These are phyloP conservation scores for Selaginella tamariscina DNA, from an alignment of 75 land plant genomes.

Conservation along the genomic window DNA sequence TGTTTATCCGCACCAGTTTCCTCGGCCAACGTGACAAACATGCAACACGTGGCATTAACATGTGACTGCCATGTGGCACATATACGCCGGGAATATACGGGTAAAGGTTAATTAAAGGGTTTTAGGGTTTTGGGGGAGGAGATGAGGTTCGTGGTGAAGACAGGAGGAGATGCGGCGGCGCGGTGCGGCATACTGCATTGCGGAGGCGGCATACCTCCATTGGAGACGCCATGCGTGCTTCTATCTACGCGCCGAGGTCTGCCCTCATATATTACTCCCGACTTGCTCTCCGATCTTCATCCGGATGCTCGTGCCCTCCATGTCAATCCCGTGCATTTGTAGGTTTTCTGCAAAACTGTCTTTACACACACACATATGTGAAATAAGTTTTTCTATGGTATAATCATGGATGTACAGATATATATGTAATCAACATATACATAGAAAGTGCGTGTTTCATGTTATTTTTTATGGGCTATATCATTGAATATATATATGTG, in stretches of 20 bases:
- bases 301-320: conserved; percentile 47
- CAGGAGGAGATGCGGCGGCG: conserved; percentile 37
- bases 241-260: conserved; percentile 61
- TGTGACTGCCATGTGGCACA: not conserved
- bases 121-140: not conserved
- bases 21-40: too few relatives aligned
- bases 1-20: too few relatives aligned
- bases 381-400: not conserved
- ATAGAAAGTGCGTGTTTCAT: too few relatives aligned
- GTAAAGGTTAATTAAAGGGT: not conserved
- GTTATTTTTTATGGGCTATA: not conserved
- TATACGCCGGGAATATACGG: not conserved
- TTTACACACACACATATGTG: not conserved
- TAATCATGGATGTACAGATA: not conserved
- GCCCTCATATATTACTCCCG: conserved; percentile 53
- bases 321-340: conserved; percentile 71
- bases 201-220: conserved; percentile 15
- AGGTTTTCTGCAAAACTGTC: conserved; percentile 13
- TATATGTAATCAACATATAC: not conserved
- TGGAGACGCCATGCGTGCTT: conserved; percentile 62
- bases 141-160: conserved; percentile 52
- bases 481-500: not conserved
- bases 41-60: not conserved
- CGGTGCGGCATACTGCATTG: conserved; percentile 25
- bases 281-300: conserved; percentile 48